These are phyloP conservation scores for Xylaria sp. DNA, from an alignment of 2,329 filamentous ascomycete species.

Conservation along the genomic window DNA sequence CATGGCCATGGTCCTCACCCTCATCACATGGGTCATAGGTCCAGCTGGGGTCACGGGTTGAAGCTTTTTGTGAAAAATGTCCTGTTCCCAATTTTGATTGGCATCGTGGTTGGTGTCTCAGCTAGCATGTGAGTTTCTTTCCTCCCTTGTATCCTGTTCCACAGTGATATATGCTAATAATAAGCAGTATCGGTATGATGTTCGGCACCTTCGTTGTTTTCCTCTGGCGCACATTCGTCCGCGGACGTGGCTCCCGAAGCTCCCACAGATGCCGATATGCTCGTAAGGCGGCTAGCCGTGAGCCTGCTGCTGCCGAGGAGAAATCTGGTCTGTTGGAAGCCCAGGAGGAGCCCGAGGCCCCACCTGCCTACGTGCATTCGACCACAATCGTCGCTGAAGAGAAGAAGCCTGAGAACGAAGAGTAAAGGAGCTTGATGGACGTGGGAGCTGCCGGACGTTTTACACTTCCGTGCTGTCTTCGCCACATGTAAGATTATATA, in stretches of 20 bases:
- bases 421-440: constrained; percentile 34
- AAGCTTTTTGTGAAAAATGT: constrained; percentile 69
- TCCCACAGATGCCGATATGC: constrained; percentile 48
- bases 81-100: constrained; percentile 73
- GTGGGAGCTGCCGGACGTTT: background rate
- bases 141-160: background rate
- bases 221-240: constrained; percentile 64
- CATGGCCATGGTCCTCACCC: constrained; percentile 29
- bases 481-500: constrained; percentile 18
- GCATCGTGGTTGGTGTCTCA: constrained; percentile 73
- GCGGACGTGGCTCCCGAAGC: constrained; percentile 54
- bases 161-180: constrained; percentile 43
- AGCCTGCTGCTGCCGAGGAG: constrained; percentile 56
- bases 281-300: constrained; percentile 51
- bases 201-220: constrained; percentile 70
- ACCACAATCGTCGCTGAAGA: constrained; percentile 38
- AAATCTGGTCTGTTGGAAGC: constrained; percentile 61
- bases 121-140: constrained; percentile 67
- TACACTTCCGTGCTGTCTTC: background rate
- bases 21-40: constrained; percentile 40
- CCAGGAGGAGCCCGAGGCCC: constrained; percentile 48
- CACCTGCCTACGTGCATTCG: constrained; percentile 46
- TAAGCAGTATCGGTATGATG: constrained; percentile 68
- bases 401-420: constrained; percentile 46
- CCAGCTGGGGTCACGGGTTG: constrained; percentile 59